These are phyloP conservation scores for Salix exigua DNA, from an alignment of 345 rosid species.

Conservation along the genomic window DNA sequence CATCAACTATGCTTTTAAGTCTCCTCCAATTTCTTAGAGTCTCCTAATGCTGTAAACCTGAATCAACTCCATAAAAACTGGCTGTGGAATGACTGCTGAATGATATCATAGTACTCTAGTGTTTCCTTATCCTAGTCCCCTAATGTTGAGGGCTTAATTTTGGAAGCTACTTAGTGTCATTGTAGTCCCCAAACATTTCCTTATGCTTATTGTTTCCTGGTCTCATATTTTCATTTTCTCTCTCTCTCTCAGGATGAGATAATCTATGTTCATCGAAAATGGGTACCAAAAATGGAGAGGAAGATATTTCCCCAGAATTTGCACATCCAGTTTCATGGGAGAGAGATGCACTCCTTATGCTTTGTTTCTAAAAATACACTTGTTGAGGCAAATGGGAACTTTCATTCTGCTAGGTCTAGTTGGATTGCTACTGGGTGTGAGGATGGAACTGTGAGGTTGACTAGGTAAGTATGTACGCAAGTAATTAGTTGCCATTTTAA, in stretches of 20 bases:
- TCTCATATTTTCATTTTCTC: not conserved
- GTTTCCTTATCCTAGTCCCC: too few relatives aligned
- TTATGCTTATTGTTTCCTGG: not conserved
- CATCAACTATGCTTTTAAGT: not conserved
- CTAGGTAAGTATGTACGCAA: constrained; percentile 44
- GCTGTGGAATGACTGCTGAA: too few relatives aligned
- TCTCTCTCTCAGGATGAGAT: constrained; percentile 59
- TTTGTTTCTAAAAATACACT: constrained; percentile 49
- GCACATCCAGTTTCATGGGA: constrained; percentile 89
- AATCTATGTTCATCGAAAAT: constrained; percentile 66
- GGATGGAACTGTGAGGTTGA: constrained; percentile 96
- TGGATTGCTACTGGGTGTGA: constrained; percentile 98
- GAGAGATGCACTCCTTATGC: constrained; percentile 87
- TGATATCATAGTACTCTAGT: too few relatives aligned
- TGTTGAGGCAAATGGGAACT: constrained; percentile 24
- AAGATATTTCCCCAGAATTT: constrained; percentile 63
- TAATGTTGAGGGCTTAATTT: too few relatives aligned
- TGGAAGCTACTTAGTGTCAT: too few relatives aligned
- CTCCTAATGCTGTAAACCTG: too few relatives aligned
- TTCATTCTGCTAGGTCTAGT: constrained; percentile 38
- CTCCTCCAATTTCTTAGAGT: not conserved
- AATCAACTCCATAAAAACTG: too few relatives aligned
- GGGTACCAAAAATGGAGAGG: constrained; percentile 44
- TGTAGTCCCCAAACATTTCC: not conserved
- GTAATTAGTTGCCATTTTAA: not conserved